A percentile compares a stretch with the other conserved stretches of the same genome.
These are phyloP conservation scores for Eucalyptus sp. DNA, from an alignment of 345 rosid genomes.

Conservation along the genomic window DNA sequence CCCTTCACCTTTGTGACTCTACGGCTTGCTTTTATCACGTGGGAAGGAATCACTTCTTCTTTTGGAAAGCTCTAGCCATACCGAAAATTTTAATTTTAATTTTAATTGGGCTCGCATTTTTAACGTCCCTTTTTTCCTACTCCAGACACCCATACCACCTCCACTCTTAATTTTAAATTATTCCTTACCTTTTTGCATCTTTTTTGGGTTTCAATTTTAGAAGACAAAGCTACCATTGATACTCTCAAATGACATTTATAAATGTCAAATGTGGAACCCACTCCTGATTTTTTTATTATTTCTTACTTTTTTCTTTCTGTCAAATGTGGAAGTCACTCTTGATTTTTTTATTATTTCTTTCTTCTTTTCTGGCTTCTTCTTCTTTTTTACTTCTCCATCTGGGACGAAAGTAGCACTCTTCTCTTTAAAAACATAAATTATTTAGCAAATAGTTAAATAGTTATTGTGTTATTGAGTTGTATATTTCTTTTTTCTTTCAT, in stretches of 20 bases:
- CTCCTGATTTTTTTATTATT: not conserved
- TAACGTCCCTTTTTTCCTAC: too few relatives aligned
- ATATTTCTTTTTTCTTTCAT: too few relatives aligned
- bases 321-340: too few relatives aligned
- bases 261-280: not conserved
- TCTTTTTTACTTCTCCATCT: not conserved
- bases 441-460: too few relatives aligned
- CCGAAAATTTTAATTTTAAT: not conserved
- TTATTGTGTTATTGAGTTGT: too few relatives aligned
- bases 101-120: not conserved
- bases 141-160: not conserved
- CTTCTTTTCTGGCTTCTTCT: too few relatives aligned
- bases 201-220: not conserved
- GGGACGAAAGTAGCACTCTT: too few relatives aligned
- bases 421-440: too few relatives aligned
- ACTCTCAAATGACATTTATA: not conserved
- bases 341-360: too few relatives aligned
- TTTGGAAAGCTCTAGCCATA: not conserved
- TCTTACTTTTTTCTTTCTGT: too few relatives aligned
- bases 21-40: not conserved
- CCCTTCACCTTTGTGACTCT: rapidly evolving
- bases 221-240: not conserved
- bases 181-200: not conserved
- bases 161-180: not conserved
- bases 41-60: not conserved